Evolutionary conservation across 345 rosid species (phyloP).

Genomic region (Raphanus raphanistrum): DNA sequence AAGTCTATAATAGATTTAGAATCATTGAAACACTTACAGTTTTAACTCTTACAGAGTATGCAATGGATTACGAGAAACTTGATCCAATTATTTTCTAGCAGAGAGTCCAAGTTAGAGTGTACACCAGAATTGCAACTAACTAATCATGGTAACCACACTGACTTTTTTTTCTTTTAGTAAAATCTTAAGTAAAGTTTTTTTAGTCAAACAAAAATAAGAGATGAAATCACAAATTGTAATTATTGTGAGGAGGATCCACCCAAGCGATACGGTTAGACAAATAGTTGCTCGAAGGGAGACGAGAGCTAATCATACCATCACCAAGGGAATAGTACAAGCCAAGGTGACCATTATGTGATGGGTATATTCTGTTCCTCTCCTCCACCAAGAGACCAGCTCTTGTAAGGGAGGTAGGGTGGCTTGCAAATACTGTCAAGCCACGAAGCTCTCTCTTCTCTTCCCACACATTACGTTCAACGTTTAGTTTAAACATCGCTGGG

Average conservation of each 20-base stretch:
- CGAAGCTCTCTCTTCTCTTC: slow-evolving; percentile 17
- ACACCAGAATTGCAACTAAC: neutral
- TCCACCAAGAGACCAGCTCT: neutral
- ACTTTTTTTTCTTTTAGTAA: neutral
- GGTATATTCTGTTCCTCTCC: slow-evolving; percentile 5
- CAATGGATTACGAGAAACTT: neutral
- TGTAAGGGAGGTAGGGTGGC: neutral
- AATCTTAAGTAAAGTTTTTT: neutral
- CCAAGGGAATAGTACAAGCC: neutral
- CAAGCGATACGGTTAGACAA: neutral
- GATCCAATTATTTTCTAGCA: neutral
- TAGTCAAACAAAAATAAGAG: neutral
- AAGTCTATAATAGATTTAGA: neutral
- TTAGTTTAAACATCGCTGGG: neutral
- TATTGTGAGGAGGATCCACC: slow-evolving; percentile 5
- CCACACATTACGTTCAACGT: neutral
- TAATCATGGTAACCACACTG: neutral
- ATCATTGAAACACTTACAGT: neutral
- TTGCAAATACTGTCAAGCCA: slow-evolving; percentile 11
- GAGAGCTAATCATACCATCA: slow-evolving; percentile 1
- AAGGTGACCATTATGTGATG: neutral
- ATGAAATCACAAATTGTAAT: neutral
- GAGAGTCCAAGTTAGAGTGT: neutral
- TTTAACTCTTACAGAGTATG: neutral
- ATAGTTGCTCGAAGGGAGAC: neutral